Percentiles rank a stretch among this genome's conserved stretches.
Evolutionary conservation across 1,284 basidiomycete species (phyloP).

Genomic region (Ceratobasidium sp.): DNA sequence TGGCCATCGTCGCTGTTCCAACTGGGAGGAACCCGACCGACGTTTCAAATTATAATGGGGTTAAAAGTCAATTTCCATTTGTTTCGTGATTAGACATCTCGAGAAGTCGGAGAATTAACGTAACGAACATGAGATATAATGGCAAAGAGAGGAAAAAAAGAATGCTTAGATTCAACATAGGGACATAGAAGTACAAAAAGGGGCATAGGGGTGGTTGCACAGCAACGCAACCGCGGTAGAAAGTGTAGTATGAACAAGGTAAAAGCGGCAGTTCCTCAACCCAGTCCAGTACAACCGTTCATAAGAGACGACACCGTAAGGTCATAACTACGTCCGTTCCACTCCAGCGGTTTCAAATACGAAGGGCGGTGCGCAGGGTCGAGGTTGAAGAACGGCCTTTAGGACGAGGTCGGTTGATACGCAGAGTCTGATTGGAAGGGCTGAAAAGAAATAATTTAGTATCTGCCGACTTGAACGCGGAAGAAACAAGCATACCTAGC

Average conservation of each 20-base stretch:
- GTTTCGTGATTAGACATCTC: background rate
- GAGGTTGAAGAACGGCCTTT: slow-evolving; percentile 30
- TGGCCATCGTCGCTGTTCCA: too few relatives aligned
- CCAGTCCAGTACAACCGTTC: slow-evolving; percentile 38
- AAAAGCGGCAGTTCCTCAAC: slow-evolving; percentile 25
- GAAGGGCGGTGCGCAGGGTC: slow-evolving; percentile 33
- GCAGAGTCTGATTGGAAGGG: slow-evolving; percentile 14
- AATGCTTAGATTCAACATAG: slow-evolving; percentile 41
- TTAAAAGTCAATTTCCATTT: slow-evolving; percentile 26
- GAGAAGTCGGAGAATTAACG: slow-evolving; percentile 14
- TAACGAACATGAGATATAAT: slow-evolving; percentile 32
- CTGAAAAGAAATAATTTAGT: background rate
- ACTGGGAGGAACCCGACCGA: too few relatives aligned
- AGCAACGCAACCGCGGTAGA: slow-evolving; percentile 7
- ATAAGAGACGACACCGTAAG: slow-evolving; percentile 26
- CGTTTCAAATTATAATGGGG: background rate
- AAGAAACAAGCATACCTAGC: slow-evolving; percentile 5
- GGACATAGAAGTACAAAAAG: slow-evolving; percentile 43
- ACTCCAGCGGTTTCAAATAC: slow-evolving; percentile 39
- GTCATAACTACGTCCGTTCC: slow-evolving; percentile 37
- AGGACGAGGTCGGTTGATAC: slow-evolving; percentile 39
- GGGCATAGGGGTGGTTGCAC: slow-evolving; percentile 42
- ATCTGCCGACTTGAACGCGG: background rate
- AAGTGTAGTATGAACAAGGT: slow-evolving; percentile 13
- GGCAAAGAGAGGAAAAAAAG: background rate